Evolutionary conservation across 257 asterid species (phyloP), one percentile per base, ranked within the genome.

Genomic region (Avicennia marina): DNA sequence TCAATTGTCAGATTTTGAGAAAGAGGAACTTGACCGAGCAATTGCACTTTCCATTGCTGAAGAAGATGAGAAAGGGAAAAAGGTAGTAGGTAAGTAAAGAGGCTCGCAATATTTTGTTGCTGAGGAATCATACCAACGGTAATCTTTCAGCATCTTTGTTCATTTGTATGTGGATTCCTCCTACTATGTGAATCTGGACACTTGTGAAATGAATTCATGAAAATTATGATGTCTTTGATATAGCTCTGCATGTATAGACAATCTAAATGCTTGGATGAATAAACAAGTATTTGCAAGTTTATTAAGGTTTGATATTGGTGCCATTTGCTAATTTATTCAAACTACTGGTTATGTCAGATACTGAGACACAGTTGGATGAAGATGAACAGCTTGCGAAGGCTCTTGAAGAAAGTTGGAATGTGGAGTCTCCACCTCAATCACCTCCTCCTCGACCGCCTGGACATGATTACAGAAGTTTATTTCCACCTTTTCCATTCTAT

Each of bases 381-480:
- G 99, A 93, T 43, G 96, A 89, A 74, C 78, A 50, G 64, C 89
- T 93, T 31, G 99, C 99, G 41, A 86, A 76, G 83, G 99, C 97
- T 62, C 60, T 93, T 61, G 91, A 93, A 66, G 96, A 84, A 74
- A 93, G 99, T 76, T 67, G 86, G 79, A 78, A 71, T 53, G 71
- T 84, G 57, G 89, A 76, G 25, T 75, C 94, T 49, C 81, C 94
- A 8, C 85, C 95, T 27, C 81, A 36, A 56, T 74, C 78, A 21
- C 54, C 80, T 38, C 75, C 71, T 27, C 73, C 75, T 52, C 59
- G 18, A 29, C 31, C 67, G 18, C 65, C 94, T 56, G 73, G 68
- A 62, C 75, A 80, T 73, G 87, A 78, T 79, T 69, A 66, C 67
- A 95, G 84, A 78, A 72, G 83, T 66, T 72, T 70, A 39, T 56